Percentiles rank a stretch among this genome's conserved stretches.
Evolutionary conservation across 2,329 filamentous ascomycete species (phyloP).

Genomic region (Furcasterigmium sp.): DNA sequence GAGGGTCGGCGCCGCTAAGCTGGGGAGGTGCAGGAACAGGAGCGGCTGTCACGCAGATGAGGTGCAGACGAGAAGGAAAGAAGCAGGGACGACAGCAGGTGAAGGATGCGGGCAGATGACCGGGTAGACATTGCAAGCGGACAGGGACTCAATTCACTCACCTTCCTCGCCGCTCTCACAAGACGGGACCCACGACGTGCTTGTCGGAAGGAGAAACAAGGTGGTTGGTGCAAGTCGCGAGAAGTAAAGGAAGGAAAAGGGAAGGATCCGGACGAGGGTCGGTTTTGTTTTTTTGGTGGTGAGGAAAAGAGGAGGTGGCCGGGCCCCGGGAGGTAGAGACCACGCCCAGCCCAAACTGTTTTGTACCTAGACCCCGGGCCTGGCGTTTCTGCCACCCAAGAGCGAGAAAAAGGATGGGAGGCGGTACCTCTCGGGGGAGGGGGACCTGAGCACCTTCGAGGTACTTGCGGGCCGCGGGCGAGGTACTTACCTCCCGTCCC

Average conservation of each 20-base stretch:
- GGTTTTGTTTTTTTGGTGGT: slow-evolving; percentile 15
- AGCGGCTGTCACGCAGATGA: neutral
- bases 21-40: slow-evolving; percentile 1
- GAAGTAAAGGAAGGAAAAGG: slow-evolving; percentile 22
- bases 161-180: slow-evolving; percentile 13
- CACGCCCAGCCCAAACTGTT: no score
- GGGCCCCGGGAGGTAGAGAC: no score
- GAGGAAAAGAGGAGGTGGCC: slow-evolving; percentile 14
- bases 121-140: slow-evolving; percentile 6
- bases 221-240: slow-evolving; percentile 22
- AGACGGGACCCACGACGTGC: slow-evolving; percentile 7
- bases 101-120: slow-evolving; percentile 9
- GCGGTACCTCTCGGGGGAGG: slow-evolving; percentile 1
- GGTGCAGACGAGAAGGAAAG: slow-evolving; percentile 3
- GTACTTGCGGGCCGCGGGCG: neutral
- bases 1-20: slow-evolving; percentile 2
- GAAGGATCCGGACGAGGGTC: slow-evolving; percentile 12
- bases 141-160: slow-evolving; percentile 4
- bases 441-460: neutral
- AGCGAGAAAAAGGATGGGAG: neutral
- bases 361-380: no score
- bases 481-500: neutral
- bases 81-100: neutral
- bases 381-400: no score
- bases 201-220: slow-evolving; percentile 11